Percentiles rank a stretch among this genome's conserved stretches.
phyloP scores from a whole-genome alignment of 2,329 filamentous ascomycete genomes.

The Davidsoniella eucalypti region DNA sequence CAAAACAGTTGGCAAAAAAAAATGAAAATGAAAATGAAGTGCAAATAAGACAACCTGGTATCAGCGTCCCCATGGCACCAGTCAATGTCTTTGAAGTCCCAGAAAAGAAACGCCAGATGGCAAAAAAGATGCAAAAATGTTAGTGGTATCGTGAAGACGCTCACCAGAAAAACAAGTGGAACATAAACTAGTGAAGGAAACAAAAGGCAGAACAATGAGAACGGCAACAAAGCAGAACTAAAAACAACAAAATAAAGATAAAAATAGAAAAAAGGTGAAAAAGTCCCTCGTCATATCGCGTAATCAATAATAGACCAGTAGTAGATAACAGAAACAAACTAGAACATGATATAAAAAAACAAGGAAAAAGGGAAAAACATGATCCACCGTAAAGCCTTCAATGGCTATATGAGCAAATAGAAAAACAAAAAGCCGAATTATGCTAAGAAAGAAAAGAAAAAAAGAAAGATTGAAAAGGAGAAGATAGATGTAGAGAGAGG shows the following conservation, averaged over 20 bases:
- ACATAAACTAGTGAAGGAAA: neutral
- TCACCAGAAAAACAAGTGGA: neutral
- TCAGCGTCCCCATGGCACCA: too few relatives aligned
- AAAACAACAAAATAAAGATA: neutral
- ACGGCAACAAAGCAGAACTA: conserved; percentile 2
- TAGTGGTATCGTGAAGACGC: too few relatives aligned
- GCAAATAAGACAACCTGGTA: neutral
- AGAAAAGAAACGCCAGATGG: neutral
- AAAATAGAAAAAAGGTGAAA: neutral
- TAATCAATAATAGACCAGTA: too few relatives aligned
- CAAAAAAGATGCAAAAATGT: neutral
- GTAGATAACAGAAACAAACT: neutral
- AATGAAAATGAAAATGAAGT: neutral
- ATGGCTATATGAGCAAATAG: too few relatives aligned
- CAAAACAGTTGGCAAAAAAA: neutral
- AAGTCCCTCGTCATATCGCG: neutral
- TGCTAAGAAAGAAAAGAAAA: conserved; percentile 15
- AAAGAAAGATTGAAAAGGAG: conserved; percentile 12
- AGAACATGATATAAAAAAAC: neutral
- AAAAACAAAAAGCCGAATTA: conserved; percentile 15
- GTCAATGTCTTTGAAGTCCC: too few relatives aligned
- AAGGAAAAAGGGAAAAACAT: conserved; percentile 18
- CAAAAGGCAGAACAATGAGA: neutral
- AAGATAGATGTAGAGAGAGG: neutral
- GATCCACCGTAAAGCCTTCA: conserved; percentile 15